These are phyloP conservation scores for Paraconiothyrium brasiliense DNA, from an alignment of 2,329 filamentous ascomycete species.

Conservation along the genomic window DNA sequence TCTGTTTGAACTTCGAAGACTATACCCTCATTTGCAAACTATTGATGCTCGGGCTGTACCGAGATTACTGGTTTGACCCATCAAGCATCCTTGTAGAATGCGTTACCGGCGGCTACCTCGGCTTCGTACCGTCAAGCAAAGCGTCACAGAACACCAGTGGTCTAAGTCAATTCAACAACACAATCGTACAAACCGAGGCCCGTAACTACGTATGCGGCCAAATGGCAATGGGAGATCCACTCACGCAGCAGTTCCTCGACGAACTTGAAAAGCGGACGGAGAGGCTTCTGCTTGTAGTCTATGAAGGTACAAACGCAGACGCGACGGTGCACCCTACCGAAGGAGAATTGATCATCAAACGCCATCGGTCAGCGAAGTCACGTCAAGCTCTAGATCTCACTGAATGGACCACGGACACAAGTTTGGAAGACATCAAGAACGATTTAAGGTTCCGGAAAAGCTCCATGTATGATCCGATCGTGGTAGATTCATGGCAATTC, in stretches of 20 bases:
- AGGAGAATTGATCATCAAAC: slow-evolving; percentile 36
- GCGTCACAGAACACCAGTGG: slow-evolving; percentile 18
- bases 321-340: slow-evolving; percentile 37
- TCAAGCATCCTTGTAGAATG: slow-evolving; percentile 31
- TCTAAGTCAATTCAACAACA: slow-evolving; percentile 17
- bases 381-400: slow-evolving; percentile 24
- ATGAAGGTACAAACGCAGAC: slow-evolving; percentile 38
- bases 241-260: slow-evolving; percentile 32
- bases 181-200: slow-evolving; percentile 27
- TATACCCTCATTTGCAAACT: slow-evolving; percentile 41
- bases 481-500: slow-evolving; percentile 44
- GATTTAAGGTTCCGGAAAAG: slow-evolving; percentile 33
- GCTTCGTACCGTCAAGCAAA: slow-evolving; percentile 37
- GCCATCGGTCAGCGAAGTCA: slow-evolving; percentile 25
- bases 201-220: slow-evolving; percentile 42
- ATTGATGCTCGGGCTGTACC: slow-evolving; percentile 36
- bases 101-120: slow-evolving; percentile 35
- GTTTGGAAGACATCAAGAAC: slow-evolving; percentile 41
- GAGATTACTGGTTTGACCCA: slow-evolving; percentile 37
- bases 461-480: slow-evolving; percentile 41
- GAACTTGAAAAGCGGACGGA: slow-evolving; percentile 33
- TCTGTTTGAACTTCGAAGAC: slow-evolving; percentile 43
- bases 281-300: slow-evolving; percentile 34
- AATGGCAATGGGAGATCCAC: slow-evolving; percentile 38
- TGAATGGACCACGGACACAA: slow-evolving; percentile 29